Base-by-base conservation (phyloP, 2,329 filamentous ascomycete species). In the Ampelomyces quisqualis region DNA sequence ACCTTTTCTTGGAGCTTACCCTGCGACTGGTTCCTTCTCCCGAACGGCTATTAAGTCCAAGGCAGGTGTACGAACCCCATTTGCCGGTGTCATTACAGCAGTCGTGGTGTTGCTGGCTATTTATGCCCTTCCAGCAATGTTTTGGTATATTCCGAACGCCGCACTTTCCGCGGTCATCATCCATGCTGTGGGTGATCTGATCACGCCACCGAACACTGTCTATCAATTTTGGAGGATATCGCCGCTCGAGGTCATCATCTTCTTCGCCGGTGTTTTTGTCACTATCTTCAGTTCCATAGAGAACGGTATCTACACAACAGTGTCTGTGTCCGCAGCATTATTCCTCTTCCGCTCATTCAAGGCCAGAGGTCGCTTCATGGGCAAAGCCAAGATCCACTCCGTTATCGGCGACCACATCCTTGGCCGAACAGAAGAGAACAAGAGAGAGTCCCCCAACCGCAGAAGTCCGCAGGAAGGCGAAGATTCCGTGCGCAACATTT, bases 31-130 rank as follows among this genome's bases (percentile, higher is more conserved):
- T 2, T 97, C 91, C 4, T 98, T 98, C 76, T 95, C 88, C 20
- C 84, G 93, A 47, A 97, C 93, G 18, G 91, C 93, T 36, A 96
- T 98, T 72, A 95, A 96, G 70, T 94, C 91, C 5, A 97, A 97
- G 70, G 90, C 93, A 39, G 93, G 93, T 60, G 91, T 96, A 3
- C 83, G 90, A 14, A 96, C 90, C 0, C 91, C 91, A 2, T 84
- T 95, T 41, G 90, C 89, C 10, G 91, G 93, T 71, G 79, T 95
- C 28, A 88, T 97, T 48, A 96, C 90, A 5, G 90, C 87, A 0
- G 32, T 86, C 7, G 78, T 97, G 9, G 91, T 98, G 7, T 77
- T 97, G 0, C 74, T 97, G 4, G 90, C 93, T 31, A 90, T 95
- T 53, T 97, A 96, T 62, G 87, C 88, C 8, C 74, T 97, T 33